phyloP scores from a whole-genome alignment of 192 early-diverging fungal genomes.

The Coemansia sp. region DNA sequence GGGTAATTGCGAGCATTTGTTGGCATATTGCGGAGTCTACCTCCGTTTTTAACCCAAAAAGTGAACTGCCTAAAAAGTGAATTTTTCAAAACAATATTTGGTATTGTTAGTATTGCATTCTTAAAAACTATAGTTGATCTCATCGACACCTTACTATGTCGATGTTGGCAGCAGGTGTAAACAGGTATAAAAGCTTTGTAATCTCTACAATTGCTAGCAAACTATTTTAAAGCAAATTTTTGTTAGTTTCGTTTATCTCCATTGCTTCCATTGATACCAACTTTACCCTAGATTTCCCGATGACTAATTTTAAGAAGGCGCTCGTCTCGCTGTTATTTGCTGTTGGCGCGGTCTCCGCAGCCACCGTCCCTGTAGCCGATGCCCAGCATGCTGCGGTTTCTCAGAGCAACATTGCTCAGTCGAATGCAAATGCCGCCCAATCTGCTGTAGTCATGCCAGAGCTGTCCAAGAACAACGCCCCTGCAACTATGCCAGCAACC shows the following conservation, averaged over 20 bases:
- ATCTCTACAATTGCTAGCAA: not conserved
- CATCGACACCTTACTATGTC: no score
- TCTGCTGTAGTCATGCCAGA: not conserved
- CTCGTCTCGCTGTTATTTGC: constrained; percentile 36
- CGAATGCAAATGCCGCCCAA: constrained; percentile 1
- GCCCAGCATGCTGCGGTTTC: not conserved
- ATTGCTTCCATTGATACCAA: not conserved
- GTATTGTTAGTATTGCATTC: no score
- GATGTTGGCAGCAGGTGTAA: no score
- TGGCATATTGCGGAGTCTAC: no score
- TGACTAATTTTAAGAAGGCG: constrained; percentile 29
- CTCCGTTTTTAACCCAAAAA: no score
- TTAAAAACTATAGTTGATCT: not conserved
- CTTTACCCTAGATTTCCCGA: constrained; percentile 4
- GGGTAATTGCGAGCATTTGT: no score
- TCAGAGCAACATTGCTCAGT: not conserved
- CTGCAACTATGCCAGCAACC: constrained; percentile 1
- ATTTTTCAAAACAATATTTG: no score
- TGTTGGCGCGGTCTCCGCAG: constrained; percentile 23
- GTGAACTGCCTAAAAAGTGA: no score
- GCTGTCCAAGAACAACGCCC: not conserved
- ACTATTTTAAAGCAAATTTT: not conserved
- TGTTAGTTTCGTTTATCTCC: not conserved
- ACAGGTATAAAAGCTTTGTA: not conserved
- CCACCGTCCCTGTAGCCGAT: constrained; percentile 11